These are phyloP conservation scores for Pholiota adiposa DNA, from an alignment of 1,284 basidiomycete genomes.

Conservation along the genomic window DNA sequence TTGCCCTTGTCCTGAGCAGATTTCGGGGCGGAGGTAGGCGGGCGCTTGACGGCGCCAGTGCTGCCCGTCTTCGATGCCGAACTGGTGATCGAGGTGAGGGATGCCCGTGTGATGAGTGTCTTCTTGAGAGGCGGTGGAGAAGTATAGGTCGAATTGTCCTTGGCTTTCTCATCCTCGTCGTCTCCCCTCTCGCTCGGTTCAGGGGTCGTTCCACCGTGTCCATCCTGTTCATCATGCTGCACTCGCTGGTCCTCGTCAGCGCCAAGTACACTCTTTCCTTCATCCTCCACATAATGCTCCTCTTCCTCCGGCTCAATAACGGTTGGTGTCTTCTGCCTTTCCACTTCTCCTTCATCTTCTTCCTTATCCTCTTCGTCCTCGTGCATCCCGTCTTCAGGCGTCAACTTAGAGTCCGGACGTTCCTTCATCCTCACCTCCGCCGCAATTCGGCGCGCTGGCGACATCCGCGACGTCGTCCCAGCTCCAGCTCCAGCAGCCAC, in stretches of 20 bases:
- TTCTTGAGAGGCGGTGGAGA: conserved; percentile 24
- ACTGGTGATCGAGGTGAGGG: conserved; percentile 24
- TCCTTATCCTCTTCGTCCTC: conserved; percentile 13
- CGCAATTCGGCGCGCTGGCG: conserved; percentile 27
- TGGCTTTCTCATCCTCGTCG: background rate
- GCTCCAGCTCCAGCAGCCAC: too few relatives aligned
- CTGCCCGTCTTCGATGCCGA: background rate
- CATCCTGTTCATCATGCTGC: too few relatives aligned
- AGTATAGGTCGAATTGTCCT: background rate
- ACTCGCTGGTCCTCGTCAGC: conserved; percentile 17
- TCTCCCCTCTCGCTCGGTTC: background rate
- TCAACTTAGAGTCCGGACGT: conserved; percentile 64
- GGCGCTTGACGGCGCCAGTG: background rate
- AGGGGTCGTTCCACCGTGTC: conserved; percentile 12
- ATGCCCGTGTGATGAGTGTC: conserved; percentile 30
- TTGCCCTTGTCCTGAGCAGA: background rate
- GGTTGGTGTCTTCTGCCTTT: conserved; percentile 1
- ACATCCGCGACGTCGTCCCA: conserved; percentile 14
- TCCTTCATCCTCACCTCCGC: conserved; percentile 26
- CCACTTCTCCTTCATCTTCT: too few relatives aligned
- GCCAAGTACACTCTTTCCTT: background rate
- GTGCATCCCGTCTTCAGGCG: conserved; percentile 30
- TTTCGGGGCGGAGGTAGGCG: background rate
- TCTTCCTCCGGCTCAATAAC: conserved; percentile 19
- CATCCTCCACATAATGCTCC: background rate